Conservation (phyloP, 169 alveolate genomes). For the Plasmodium gonderi region DNA sequence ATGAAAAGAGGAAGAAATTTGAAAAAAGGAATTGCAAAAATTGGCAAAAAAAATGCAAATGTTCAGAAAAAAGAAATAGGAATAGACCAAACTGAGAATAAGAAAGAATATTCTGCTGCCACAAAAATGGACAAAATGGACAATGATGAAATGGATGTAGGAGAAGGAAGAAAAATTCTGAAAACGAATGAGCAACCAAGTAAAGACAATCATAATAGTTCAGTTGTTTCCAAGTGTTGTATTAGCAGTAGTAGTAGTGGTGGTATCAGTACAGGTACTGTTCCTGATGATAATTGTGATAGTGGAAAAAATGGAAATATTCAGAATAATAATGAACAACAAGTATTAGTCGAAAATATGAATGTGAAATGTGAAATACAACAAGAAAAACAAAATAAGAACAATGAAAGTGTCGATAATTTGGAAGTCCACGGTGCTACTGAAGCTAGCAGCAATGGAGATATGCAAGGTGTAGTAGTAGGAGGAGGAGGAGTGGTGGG, state of each 20-base stretch:
- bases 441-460: background rate
- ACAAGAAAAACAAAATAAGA: background rate
- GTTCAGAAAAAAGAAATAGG: background rate
- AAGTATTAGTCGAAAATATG: background rate
- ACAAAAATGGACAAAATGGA: background rate
- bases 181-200: background rate
- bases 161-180: too few species aligned
- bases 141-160: background rate
- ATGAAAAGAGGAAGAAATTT: background rate
- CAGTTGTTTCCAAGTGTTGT: too few species aligned
- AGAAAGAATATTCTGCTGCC: background rate
- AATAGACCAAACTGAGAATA: background rate
- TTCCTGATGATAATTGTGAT: background rate
- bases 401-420: background rate
- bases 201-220: background rate
- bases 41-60: background rate
- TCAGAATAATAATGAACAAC: background rate
- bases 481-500: too few species aligned
- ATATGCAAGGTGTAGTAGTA: background rate
- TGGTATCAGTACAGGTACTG: background rate
- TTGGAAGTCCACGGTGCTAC: background rate
- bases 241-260: too few species aligned
- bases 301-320: background rate
- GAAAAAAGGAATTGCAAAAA: constrained; percentile 1
- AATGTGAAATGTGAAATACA: background rate